Base-by-base conservation (phyloP, 352 stramenopile genomes). In the Pythium aquatile region DNA sequence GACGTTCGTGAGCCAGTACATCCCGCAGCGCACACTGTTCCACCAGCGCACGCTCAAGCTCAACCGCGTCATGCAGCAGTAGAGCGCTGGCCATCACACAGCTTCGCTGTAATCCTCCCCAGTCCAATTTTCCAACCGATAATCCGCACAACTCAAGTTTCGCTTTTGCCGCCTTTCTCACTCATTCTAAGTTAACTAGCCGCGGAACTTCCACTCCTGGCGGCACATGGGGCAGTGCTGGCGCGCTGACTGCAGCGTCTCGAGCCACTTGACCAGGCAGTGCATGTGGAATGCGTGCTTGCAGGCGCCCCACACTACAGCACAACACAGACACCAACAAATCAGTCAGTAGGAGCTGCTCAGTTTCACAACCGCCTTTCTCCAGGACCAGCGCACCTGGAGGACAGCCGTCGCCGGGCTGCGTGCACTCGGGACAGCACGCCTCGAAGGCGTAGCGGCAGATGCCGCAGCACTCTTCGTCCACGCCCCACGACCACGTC, bases 231-330 rank as follows among this genome's bases (percentile, higher is more conserved):
- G 90, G 64, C 90, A 97, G 63, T 94, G 83, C 68, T 96, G 84
- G 16, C 81, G 82, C 54, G 78, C 74, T 16, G 85, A 87, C 61
- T 93, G 85, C 57, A 94, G 76, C 55, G 88, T 87, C 61, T 95
- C 85, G 58, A 97, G 82, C 88, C 90, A 97, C 70, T 97, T 97
- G 68, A 96, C 81, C n/a, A 97, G 77, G 79, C 91, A 97, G 69
- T 97, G 90, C 85, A 97, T 97, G 74, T 97, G 91, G 63, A 97
- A 96, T 54, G 88, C 89, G 69, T 97, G 90, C 61, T 95, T 96
- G 72, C 90, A 97, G 13, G 77, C 72, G 33, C 90, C 90, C 89
- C 89, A 97, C 5, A 97, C 90, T 78, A 63, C 17, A 20, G 20
- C 2, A 10, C 14, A 58, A 3, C 9, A 6, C 3, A 14, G 20